Evolutionary conservation across 2,329 filamentous ascomycete genomes (phyloP), one percentile per base, ranked within the genome.

Genomic region (Lachnellula arida): DNA sequence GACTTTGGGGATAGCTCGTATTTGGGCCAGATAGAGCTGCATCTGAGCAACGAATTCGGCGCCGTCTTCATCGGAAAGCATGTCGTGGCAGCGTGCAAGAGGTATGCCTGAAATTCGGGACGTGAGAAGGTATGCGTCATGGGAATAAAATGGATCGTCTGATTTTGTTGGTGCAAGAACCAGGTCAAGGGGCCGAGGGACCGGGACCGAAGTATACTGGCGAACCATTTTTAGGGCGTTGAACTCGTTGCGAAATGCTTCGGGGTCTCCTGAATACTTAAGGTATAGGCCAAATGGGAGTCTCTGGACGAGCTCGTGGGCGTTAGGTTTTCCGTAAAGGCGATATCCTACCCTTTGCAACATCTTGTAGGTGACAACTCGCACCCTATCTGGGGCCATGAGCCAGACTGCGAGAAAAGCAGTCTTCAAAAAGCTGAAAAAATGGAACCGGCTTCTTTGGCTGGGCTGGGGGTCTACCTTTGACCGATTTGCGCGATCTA

Each of bases 91-190:
- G 5, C 14, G n/a, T 9, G 28, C 22, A 5, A 51, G 19, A 39
- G 49, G 35, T 42, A 40, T 40, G 35, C 49, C 49, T 23, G 49
- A 19, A 51, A 51, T 19, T 6, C 49, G 49, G 49, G 49, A 39
- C 15, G 49, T 39, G 49, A 51, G 35, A 22, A 51, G 49, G 14
- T 51, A 51, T 40, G 6, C n/a, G 25, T 51, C 49, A 15, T 42
- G 32, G 35, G 35, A 40, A 19, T 39, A 51, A 40, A 22, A 15
- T 42, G 28, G 15, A 9, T 40, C 35, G 9, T 32, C 7, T 32
- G 28, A 32, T 40, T 51, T 35, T 39, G 49, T 17, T 42, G 35
- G 28, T 14, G 3, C 11, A 37, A 35, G 1, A 5, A 49, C 47
- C 15, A 49, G 5, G 28, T 49, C 47, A 8, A 42, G 35, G 7